Evolutionary conservation across 805 yeast genomes (phyloP), one percentile per base, ranked within the genome.

Genomic region (Danielia reshetovae): DNA sequence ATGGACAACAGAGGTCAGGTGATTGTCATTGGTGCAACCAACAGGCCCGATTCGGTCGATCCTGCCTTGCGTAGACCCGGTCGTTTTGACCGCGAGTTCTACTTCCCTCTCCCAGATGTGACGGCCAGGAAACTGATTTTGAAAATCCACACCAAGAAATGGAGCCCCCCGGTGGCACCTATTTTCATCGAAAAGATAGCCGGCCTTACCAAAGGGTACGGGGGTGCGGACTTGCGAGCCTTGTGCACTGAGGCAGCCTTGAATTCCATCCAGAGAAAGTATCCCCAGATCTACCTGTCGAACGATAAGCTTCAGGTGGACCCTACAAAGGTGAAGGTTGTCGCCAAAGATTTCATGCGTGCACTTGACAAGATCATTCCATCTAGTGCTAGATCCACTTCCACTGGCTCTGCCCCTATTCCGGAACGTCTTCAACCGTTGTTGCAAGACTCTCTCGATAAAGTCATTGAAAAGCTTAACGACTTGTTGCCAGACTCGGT

Each of bases 1-100:
- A 93, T 93, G 97, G 97, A 90, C 57, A 88, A 88, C 48, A 77
- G 97, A 56, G 98, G 98, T 6, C 97, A 93, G 56, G 97, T 93
- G 13, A 90, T 93, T 45, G 96, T 93, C 2, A 89, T 93, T 48
- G 98, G 98, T 39, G 98, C 98, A 1, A 93, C 98, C 0, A 93
- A 93, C 61, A 70, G 98, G 53, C 98, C 98, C 0, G 97, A 93
- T 61, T 85, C 97, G 0, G 85, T 93, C n/a, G 98, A 93, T 60
- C 97, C 98, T 1, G 98, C 98, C 0, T 69, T 93, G 39, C 75
- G 98, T 53, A 75, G 98, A 50, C 98, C 98, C 0, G 98, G 98
- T 1, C 74, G 98, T 58, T 93, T 93, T 52, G 98, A 93, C 57
- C 74, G 98, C 45, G 98, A 93, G 56, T 93, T 93, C 57, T 93